phyloP scores from a whole-genome alignment of 2,329 filamentous ascomycete genomes.

The Aureobasidium sp. region DNA sequence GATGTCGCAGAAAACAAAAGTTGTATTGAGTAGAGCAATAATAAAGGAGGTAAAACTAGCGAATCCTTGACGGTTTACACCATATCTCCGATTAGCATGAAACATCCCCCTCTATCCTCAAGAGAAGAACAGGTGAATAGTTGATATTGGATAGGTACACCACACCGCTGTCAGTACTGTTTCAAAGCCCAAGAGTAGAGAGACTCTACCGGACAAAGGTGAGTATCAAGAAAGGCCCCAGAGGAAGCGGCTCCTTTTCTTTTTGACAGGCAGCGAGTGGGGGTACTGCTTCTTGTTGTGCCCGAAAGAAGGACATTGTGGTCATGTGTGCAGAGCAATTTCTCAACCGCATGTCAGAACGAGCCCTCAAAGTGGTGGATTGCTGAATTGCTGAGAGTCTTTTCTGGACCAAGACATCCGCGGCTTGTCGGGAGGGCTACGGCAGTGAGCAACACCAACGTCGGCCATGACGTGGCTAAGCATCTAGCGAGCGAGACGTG shows the following conservation, averaged over 20 bases:
- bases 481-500: constrained; percentile 1
- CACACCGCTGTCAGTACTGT: neutral
- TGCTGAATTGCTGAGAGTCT: neutral
- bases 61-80: neutral
- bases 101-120: constrained; percentile 2
- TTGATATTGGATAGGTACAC: neutral
- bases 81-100: neutral
- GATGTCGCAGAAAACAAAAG: neutral
- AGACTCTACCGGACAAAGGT: neutral
- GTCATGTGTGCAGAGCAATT: neutral
- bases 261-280: neutral
- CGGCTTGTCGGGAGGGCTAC: neutral
- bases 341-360: neutral
- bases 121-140: neutral
- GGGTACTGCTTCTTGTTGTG: neutral
- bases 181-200: neutral
- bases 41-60: constrained; percentile 13
- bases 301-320: neutral
- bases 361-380: neutral
- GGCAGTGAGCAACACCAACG: neutral
- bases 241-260: neutral
- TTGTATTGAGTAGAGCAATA: neutral
- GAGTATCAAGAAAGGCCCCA: neutral
- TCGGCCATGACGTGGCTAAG: neutral
- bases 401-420: neutral